These are phyloP conservation scores for Ceratocystis alfenasii DNA, from an alignment of 2,329 filamentous ascomycete genomes.

Conservation along the genomic window DNA sequence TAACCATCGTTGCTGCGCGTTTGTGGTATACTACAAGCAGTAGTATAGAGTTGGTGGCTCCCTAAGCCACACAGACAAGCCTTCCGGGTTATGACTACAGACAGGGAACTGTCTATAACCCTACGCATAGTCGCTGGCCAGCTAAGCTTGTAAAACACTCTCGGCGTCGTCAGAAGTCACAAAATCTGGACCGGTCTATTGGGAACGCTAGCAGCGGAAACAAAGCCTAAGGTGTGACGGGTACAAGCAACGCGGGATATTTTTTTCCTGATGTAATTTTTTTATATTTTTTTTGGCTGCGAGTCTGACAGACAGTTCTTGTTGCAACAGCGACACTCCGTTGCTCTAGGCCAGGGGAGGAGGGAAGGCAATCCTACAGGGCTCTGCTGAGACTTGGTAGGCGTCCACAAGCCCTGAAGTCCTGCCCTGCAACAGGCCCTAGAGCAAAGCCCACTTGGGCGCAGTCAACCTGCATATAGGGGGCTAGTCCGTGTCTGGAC, in stretches of 20 bases:
- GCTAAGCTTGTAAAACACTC: too few relatives aligned
- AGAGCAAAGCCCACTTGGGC: neutral
- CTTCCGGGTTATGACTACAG: too few relatives aligned
- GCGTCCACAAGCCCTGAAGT: neutral
- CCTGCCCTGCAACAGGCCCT: neutral
- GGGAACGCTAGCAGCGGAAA: neutral
- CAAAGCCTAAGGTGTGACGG: neutral
- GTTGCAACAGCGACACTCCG: too few relatives aligned
- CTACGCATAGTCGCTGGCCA: too few relatives aligned
- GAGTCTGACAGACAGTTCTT: too few relatives aligned
- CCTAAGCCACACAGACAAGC: too few relatives aligned
- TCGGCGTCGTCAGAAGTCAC: too few relatives aligned
- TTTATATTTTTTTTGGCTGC: neutral
- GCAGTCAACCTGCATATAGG: conserved; percentile 1
- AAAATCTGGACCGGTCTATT: neutral
- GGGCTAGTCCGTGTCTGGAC: neutral
- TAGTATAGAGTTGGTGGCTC: too few relatives aligned
- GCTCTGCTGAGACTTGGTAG: neutral
- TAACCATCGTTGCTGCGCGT: too few relatives aligned
- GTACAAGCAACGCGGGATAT: neutral
- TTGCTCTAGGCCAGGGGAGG: neutral
- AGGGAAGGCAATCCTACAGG: neutral
- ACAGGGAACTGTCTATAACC: too few relatives aligned
- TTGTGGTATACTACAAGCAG: too few relatives aligned
- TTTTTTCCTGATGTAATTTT: neutral